Base-by-base conservation (phyloP, 2,329 filamentous ascomycete species). In the Rutstroemia sp. region DNA sequence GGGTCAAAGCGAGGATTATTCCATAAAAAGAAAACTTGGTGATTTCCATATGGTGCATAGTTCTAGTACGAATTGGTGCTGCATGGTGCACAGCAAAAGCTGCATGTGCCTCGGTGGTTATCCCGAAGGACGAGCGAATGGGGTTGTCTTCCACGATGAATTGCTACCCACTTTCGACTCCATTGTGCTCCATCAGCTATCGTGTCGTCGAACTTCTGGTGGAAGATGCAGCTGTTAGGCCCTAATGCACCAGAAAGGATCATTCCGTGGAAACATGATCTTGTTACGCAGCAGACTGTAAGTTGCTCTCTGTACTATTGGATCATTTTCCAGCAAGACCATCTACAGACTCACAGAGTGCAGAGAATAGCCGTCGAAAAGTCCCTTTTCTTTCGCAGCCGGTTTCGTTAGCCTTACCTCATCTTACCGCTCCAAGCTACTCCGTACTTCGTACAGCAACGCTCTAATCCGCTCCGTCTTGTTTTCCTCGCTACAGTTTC, bases 181-280 rank as follows among this genome's bases (percentile, higher is more conserved):
- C 46, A 30, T 44, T 41, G 37, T 46, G 10, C 27, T 30, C 27
- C 27, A 30, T 30, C 27, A 30, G 27, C 27, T 39, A 50, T 55
- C 53, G 53, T 55, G 53, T 55, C 53, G 53, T 55, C 12, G 19
- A 55, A 19, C 46, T 55, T 55, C 44, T 55, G 53, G 53, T 50
- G n/a, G 25, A 55, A 37, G n/a, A 4, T 14, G 30, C 19, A 42
- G 19, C 4, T 46, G n/a, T 55, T 50, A 51, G 53, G 46, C 53
- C 37, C 25, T 9, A 46, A 55, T 55, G 53, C 53, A 55, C 19
- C 38, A 10, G 23, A 27, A 8, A 14, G 23, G 45, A 37, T 4
- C 18, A 10, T 55, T 55, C 53, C 53, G 34, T 55, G 53, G n/a
- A 55, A 55, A 23, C 44, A 37, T 45, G 25, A 47, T 19, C 14